phyloP scores from a whole-genome alignment of 1,284 basidiomycete species.

The Austroboletus niveus region DNA sequence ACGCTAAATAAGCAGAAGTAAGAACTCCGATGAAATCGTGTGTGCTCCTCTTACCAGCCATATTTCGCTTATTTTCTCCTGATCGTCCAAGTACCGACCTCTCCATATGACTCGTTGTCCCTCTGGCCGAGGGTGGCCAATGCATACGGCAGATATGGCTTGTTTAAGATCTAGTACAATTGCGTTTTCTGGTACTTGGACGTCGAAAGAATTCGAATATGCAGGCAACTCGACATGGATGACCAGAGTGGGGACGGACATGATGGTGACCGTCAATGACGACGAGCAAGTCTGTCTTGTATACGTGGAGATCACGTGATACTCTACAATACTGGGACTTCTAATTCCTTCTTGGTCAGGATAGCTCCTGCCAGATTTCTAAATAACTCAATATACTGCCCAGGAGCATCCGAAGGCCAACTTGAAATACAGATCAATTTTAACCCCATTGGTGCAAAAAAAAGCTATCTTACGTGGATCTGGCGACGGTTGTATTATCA shows the following conservation, averaged over 20 bases:
- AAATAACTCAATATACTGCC: constrained; percentile 62
- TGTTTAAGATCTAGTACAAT: constrained; percentile 66
- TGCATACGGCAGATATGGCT: constrained; percentile 58
- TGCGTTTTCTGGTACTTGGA: constrained; percentile 48
- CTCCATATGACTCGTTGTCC: constrained; percentile 76
- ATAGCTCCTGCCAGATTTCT: constrained; percentile 65
- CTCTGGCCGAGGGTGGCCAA: constrained; percentile 61
- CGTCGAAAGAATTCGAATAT: constrained; percentile 60
- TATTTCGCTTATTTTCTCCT: constrained; percentile 61
- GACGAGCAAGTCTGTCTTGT: background rate
- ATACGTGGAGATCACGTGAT: constrained; percentile 35
- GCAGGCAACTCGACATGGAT: constrained; percentile 74
- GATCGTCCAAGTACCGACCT: constrained; percentile 63
- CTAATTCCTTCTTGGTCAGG: constrained; percentile 47
- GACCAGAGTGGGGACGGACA: constrained; percentile 44
- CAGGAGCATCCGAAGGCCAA: constrained; percentile 38
- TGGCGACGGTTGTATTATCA: too few species aligned
- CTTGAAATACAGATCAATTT: background rate
- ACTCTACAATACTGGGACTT: constrained; percentile 37
- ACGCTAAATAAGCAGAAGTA: constrained; percentile 38
- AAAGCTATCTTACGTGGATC: too few species aligned
- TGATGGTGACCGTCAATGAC: constrained; percentile 19
- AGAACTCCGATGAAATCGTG: constrained; percentile 6
- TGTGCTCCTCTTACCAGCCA: constrained; percentile 56
- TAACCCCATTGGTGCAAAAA: too few species aligned